Evolutionary conservation across 2,329 filamentous ascomycete species (phyloP), one percentile per base, ranked within the genome.

Genomic region (Diaporthe batatas): DNA sequence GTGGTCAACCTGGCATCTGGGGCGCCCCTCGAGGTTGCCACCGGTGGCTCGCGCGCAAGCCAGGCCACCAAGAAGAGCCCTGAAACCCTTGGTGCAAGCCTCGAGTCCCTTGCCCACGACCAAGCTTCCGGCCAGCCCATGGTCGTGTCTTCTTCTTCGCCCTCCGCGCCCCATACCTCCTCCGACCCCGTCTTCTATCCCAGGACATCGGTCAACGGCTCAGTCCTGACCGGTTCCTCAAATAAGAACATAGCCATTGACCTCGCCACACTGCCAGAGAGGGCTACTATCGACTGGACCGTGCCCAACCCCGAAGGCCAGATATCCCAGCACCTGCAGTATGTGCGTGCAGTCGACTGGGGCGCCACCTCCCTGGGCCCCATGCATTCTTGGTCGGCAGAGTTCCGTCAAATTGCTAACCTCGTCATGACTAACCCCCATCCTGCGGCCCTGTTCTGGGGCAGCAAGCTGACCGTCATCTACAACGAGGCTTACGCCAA

Each of bases 401-500:
- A 85, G 55, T 83, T 88, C 21, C 84, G 85, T 6, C 84, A 86
- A 72, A 73, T 79, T 3, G 81, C 79, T 18, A 83, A 84, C 25
- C 77, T 85, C 0, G 78, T 80, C 49, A 81, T 84, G 76, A 75
- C 72, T 12, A 83, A 84, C 55, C 81, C 81, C 0, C 78, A 81
- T 36, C 87, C 87, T 0, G 84, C 85, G 2, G 87, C 86, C 2
- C 85, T 90, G 80, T 91, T 91, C 77, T 91, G 90, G 89, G 90
- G 90, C 1, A 84, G 83, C 21, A 89, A 91, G 42, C 82, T 91
- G 65, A 87, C 91, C 3, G 88, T 89, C 68, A 86, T 92, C 3
- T 92, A 92, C 79, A 92, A 92, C 72, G 90, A 91, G 77, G 86
- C 89, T 0, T 91, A 83, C 47, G 81, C 91, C 62, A 79, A 83